These are phyloP conservation scores for Acephala macrosclerotiorum DNA, from an alignment of 2,329 filamentous ascomycete genomes.

Conservation along the genomic window DNA sequence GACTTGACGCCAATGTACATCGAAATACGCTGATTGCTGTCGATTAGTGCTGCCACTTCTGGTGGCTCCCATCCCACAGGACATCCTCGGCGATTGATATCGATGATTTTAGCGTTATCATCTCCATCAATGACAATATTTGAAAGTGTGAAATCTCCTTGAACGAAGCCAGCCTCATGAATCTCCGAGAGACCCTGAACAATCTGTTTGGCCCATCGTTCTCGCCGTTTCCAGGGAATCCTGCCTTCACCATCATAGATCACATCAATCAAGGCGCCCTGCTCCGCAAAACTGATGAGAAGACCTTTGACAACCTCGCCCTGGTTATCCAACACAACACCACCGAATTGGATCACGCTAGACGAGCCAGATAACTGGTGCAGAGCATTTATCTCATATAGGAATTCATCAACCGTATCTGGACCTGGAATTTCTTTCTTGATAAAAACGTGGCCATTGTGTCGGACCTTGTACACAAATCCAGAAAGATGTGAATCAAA, in stretches of 20 bases:
- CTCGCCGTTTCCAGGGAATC: conserved; percentile 73
- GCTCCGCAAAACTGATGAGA: conserved; percentile 85
- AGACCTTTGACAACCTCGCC: conserved; percentile 82
- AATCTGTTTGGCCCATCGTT: conserved; percentile 91
- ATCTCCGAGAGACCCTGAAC: conserved; percentile 89
- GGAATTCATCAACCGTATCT: conserved; percentile 93
- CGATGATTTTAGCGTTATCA: conserved; percentile 93
- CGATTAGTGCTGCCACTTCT: conserved; percentile 84
- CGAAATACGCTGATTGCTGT: conserved; percentile 86
- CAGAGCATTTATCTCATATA: conserved; percentile 98
- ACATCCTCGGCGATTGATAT: conserved; percentile 97
- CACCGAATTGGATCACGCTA: conserved; percentile 86
- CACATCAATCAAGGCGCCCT: conserved; percentile 88
- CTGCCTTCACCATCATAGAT: conserved; percentile 78
- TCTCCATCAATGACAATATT: conserved; percentile 92
- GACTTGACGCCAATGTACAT: conserved; percentile 99
- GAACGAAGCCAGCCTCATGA: conserved; percentile 94
- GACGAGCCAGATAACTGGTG: conserved; percentile 74
- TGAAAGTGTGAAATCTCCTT: conserved; percentile 95
- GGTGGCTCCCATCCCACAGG: conserved; percentile 98
- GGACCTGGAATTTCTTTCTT: conserved; percentile 98
- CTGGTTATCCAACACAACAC: conserved; percentile 83
- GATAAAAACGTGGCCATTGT: conserved; percentile 75
- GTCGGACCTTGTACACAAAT: conserved; percentile 92
- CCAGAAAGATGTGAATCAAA: conserved; percentile 96